A percentile compares a stretch with the other conserved stretches of the same genome.
Conservation (phyloP, 192 early-diverging fungal genomes). For the Lobosporangium transversale region DNA sequence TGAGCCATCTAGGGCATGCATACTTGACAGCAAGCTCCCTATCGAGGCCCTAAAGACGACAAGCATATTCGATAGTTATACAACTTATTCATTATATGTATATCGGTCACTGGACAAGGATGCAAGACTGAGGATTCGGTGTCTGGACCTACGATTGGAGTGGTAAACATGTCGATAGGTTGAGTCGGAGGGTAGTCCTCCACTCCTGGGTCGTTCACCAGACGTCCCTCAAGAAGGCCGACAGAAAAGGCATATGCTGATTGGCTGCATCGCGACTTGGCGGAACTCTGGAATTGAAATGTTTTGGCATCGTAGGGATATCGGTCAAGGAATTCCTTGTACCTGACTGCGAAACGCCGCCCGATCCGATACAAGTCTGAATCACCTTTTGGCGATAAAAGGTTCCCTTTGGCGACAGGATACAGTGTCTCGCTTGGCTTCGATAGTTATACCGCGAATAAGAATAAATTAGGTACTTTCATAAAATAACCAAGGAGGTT, state of each 20-base stretch:
- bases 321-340: conserved; percentile 21
- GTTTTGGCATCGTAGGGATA: conserved; percentile 38
- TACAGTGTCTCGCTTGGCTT: conserved; percentile 10
- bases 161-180: conserved; percentile 29
- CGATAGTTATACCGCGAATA: no score
- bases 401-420: conserved; percentile 8
- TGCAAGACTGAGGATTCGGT: no score
- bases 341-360: conserved; percentile 18
- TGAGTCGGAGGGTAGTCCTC: conserved; percentile 10
- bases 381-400: conserved; percentile 12
- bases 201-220: not conserved
- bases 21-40: conserved; percentile 46
- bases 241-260: conserved; percentile 25
- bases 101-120: no score
- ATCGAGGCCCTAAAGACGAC: conserved; percentile 22
- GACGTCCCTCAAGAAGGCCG: conserved; percentile 26
- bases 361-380: conserved; percentile 30
- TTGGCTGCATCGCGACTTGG: conserved; percentile 31
- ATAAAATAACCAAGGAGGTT: no score
- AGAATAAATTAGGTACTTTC: no score
- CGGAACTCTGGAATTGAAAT: conserved; percentile 20
- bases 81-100: no score
- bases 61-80: not conserved
- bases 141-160: conserved; percentile 34
- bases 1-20: conserved; percentile 39